These are phyloP conservation scores for Acanthamoeba lenticulata DNA, from an alignment of 208 protist species.

Conservation along the genomic window DNA sequence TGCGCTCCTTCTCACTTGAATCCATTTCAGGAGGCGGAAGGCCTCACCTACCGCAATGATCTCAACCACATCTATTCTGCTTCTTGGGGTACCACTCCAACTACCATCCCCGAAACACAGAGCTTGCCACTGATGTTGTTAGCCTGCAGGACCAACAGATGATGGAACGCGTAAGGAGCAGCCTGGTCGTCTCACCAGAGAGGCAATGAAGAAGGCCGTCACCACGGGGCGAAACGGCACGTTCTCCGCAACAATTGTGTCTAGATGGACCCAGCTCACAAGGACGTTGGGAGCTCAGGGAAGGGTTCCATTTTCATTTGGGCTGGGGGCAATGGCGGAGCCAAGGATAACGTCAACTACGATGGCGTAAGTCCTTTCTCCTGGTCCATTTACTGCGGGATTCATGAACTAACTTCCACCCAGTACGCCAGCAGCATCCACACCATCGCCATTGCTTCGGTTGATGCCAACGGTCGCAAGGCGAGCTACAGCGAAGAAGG, in stretches of 20 bases:
- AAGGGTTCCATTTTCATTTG: slow-evolving; percentile 2
- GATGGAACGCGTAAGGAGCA: background rate
- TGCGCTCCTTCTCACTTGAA: background rate
- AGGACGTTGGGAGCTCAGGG: background rate
- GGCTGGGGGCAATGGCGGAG: slow-evolving; percentile 9
- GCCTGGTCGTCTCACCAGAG: background rate
- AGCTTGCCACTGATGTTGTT: background rate
- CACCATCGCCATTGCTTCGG: slow-evolving; percentile 6
- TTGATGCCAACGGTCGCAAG: background rate
- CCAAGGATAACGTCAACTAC: slow-evolving; percentile 17
- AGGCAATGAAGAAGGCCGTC: background rate
- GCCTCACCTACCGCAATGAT: background rate
- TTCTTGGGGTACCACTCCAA: background rate
- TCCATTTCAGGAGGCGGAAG: background rate
- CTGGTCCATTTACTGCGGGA: background rate
- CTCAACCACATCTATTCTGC: background rate
- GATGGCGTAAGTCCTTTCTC: background rate
- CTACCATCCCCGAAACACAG: background rate
- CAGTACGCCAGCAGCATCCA: slow-evolving; percentile 52
- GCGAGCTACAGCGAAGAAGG: slow-evolving; percentile 33
- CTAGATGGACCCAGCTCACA: background rate
- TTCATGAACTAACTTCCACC: background rate
- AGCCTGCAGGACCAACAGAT: background rate
- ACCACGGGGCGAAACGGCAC: background rate
- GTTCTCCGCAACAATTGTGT: too few species aligned